A percentile compares a stretch with the other conserved stretches of the same genome.
Evolutionary conservation across 495 filamentous ascomycete genomes (phyloP).

Genomic region (Xylaria venustula): DNA sequence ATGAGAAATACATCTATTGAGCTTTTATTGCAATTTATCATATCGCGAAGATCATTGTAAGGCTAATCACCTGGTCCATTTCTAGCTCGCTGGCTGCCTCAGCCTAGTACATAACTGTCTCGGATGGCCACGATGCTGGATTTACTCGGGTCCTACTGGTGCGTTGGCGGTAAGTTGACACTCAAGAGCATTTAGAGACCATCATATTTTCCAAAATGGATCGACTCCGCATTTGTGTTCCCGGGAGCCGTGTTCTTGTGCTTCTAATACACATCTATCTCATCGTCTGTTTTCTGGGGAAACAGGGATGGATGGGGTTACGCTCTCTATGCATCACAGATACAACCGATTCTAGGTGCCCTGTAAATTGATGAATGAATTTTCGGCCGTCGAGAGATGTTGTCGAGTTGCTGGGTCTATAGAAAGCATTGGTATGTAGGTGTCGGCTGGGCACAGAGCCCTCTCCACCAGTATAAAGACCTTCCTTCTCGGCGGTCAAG

Average conservation of each 20-base stretch:
- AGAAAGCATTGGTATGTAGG: constrained; percentile 19
- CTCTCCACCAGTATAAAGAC: constrained; percentile 20
- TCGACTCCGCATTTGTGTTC: constrained; percentile 28
- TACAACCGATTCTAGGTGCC: constrained; percentile 20
- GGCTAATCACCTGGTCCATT: not conserved
- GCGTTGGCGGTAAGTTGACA: not conserved
- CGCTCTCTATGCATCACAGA: constrained; percentile 34
- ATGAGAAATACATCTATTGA: not conserved
- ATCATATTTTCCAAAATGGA: constrained; percentile 17
- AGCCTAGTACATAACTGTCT: not conserved
- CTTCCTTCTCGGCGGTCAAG: constrained; percentile 36
- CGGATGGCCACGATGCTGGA: constrained; percentile 2
- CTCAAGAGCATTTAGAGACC: not conserved
- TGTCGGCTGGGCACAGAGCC: constrained; percentile 38
- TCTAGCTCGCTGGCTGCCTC: not conserved
- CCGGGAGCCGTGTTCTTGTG: constrained; percentile 30
- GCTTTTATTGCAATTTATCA: not conserved
- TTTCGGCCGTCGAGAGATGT: constrained; percentile 7
- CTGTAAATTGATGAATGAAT: not conserved
- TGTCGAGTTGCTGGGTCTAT: constrained; percentile 11
- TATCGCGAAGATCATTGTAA: not conserved
- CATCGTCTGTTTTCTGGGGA: constrained; percentile 23
- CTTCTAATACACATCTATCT: constrained; percentile 26
- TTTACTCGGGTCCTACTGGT: not conserved
- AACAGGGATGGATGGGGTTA: constrained; percentile 35